These are phyloP conservation scores for Clavariopsis aquatica DNA, from an alignment of 495 filamentous ascomycete species.

Conservation along the genomic window DNA sequence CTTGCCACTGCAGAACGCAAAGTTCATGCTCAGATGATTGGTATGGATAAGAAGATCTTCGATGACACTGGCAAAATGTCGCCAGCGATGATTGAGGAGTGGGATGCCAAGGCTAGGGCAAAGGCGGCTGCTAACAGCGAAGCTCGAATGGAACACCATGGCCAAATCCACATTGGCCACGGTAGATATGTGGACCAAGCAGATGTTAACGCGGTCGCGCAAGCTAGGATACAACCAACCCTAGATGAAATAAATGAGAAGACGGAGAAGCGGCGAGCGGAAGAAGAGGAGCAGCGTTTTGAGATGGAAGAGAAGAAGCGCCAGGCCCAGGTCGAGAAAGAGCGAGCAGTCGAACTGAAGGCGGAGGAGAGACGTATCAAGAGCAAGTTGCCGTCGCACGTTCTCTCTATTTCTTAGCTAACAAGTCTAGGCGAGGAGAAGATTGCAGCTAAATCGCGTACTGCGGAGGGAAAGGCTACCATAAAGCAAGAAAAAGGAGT, in stretches of 20 bases:
- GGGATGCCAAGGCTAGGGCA: slow-evolving; percentile 73
- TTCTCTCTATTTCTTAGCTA: neutral
- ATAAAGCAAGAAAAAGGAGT: slow-evolving; percentile 55
- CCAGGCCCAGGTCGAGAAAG: slow-evolving; percentile 50
- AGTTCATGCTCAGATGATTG: slow-evolving; percentile 72
- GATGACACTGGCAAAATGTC: slow-evolving; percentile 75
- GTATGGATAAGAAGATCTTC: slow-evolving; percentile 77
- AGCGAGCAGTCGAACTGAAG: slow-evolving; percentile 58
- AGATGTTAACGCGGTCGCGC: slow-evolving; percentile 80
- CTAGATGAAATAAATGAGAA: slow-evolving; percentile 85
- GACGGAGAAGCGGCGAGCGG: slow-evolving; percentile 65
- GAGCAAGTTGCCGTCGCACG: slow-evolving; percentile 45
- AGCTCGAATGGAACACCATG: slow-evolving; percentile 54
- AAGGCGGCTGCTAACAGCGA: slow-evolving; percentile 68
- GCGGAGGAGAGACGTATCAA: slow-evolving; percentile 54
- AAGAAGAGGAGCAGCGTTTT: slow-evolving; percentile 58
- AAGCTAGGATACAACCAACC: slow-evolving; percentile 77
- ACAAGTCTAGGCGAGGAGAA: slow-evolving; percentile 35
- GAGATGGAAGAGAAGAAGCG: slow-evolving; percentile 56
- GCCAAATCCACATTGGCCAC: slow-evolving; percentile 77
- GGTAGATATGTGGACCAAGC: slow-evolving; percentile 76
- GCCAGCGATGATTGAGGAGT: slow-evolving; percentile 67
- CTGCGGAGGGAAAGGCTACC: slow-evolving; percentile 55
- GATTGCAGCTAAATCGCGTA: slow-evolving; percentile 37
- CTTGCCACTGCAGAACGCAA: slow-evolving; percentile 81